These are phyloP conservation scores for Leccinum pachyderme DNA, from an alignment of 1,284 basidiomycete genomes.

Conservation along the genomic window DNA sequence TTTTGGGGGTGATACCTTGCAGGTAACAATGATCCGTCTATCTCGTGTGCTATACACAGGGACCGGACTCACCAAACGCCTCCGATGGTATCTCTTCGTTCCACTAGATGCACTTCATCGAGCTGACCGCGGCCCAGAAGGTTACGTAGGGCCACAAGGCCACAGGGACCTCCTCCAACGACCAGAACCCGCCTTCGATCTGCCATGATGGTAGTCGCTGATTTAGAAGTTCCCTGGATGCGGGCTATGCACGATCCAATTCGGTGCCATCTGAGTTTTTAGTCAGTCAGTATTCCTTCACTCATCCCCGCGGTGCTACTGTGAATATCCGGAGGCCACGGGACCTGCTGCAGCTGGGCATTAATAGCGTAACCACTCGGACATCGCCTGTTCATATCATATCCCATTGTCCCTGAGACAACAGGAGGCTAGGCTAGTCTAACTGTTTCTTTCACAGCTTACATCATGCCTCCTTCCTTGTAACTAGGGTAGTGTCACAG, in stretches of 20 bases:
- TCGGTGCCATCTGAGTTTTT: background rate
- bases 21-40: background rate
- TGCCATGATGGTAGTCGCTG: constrained; percentile 7
- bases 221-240: background rate
- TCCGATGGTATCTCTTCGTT: constrained; percentile 44
- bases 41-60: background rate
- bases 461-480: too few relatives aligned
- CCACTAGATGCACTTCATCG: constrained; percentile 41
- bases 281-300: background rate
- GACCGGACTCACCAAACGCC: constrained; percentile 42
- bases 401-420: too few relatives aligned
- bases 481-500: too few relatives aligned
- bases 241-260: background rate
- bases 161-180: constrained; percentile 45
- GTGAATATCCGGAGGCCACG: background rate
- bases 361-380: background rate
- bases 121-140: constrained; percentile 38
- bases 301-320: background rate
- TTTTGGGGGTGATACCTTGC: constrained; percentile 17
- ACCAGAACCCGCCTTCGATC: constrained; percentile 36
- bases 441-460: too few relatives aligned
- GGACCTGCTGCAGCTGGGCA: background rate
- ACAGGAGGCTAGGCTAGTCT: too few relatives aligned
- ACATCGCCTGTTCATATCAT: too few relatives aligned
- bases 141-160: constrained; percentile 45